These are phyloP conservation scores for Boechera stricta DNA, from an alignment of 345 rosid species.

Conservation along the genomic window DNA sequence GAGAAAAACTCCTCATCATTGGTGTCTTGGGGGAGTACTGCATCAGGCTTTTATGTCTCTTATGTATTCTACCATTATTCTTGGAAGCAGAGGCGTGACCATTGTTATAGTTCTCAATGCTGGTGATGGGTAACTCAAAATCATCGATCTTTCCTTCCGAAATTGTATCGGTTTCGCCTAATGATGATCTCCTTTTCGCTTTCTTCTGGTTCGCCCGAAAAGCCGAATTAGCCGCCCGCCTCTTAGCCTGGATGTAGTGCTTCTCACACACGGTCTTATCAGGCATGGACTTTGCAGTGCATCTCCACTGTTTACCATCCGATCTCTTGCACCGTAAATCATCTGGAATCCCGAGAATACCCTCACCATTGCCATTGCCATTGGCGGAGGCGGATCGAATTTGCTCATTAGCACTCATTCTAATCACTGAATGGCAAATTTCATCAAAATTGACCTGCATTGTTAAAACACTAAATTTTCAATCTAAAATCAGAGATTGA, in stretches of 20 bases:
- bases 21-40: constrained; percentile 67
- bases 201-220: constrained; percentile 84
- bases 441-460: constrained; percentile 37
- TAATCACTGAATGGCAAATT: constrained; percentile 22
- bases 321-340: constrained; percentile 98
- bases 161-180: constrained; percentile 63
- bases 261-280: constrained; percentile 99
- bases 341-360: constrained; percentile 59
- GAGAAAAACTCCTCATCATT: constrained; percentile 51
- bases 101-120: constrained; percentile 48
- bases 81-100: constrained; percentile 44
- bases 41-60: constrained; percentile 47
- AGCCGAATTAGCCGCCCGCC: constrained; percentile 93
- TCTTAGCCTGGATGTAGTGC: constrained; percentile 93
- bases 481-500: constrained; percentile 1
- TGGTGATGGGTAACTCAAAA: constrained; percentile 56
- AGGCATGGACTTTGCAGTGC: constrained; percentile 97
- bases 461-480: constrained; percentile 21
- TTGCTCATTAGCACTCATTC: constrained; percentile 53
- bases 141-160: constrained; percentile 80
- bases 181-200: constrained; percentile 61
- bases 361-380: constrained; percentile 67
- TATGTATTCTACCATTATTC: constrained; percentile 56
- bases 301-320: constrained; percentile 98
- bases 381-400: constrained; percentile 60